A percentile compares a stretch with the other conserved stretches of the same genome.
Conservation (phyloP, 2,329 filamentous ascomycete genomes). For the Waltergamsia citrina region DNA sequence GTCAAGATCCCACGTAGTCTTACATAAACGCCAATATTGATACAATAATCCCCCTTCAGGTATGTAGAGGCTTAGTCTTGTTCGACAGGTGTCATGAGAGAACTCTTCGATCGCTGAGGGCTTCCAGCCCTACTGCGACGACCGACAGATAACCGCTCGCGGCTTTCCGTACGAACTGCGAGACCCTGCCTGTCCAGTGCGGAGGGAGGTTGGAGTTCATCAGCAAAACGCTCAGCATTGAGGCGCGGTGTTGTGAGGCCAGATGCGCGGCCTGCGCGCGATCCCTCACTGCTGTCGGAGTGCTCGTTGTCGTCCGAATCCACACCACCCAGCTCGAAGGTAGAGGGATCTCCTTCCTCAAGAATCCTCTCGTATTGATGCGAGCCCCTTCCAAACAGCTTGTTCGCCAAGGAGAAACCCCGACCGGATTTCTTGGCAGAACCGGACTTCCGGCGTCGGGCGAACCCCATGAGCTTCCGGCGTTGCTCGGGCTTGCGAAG, state of each 20-base stretch:
- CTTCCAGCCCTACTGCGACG: constrained; percentile 47
- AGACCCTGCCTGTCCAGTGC: constrained; percentile 61
- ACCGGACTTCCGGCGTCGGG: constrained; percentile 15
- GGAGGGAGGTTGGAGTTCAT: constrained; percentile 30
- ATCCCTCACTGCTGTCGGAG: constrained; percentile 51
- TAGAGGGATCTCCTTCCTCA: constrained; percentile 65
- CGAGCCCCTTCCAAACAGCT: constrained; percentile 52
- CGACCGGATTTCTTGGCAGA: constrained; percentile 22
- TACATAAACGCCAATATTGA: too few species aligned
- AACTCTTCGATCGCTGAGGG: constrained; percentile 50
- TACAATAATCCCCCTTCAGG: too few species aligned
- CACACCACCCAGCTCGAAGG: constrained; percentile 68
- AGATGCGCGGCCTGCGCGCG: constrained; percentile 48
- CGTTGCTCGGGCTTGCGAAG: constrained; percentile 74
- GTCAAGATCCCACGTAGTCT: too few species aligned
- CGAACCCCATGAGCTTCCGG: constrained; percentile 16
- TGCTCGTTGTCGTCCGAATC: constrained; percentile 55
- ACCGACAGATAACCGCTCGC: constrained; percentile 59
- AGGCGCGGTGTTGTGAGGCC: constrained; percentile 60
- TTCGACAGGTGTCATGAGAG: constrained; percentile 22
- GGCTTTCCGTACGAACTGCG: constrained; percentile 74
- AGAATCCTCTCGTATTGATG: constrained; percentile 72
- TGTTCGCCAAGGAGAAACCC: constrained; percentile 42
- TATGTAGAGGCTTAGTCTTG: too few species aligned
- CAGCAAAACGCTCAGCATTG: constrained; percentile 37